Evolutionary conservation across 139 green algal genomes (phyloP), one percentile per base, ranked within the genome.

Genomic region (Parachlorella kessleri): DNA sequence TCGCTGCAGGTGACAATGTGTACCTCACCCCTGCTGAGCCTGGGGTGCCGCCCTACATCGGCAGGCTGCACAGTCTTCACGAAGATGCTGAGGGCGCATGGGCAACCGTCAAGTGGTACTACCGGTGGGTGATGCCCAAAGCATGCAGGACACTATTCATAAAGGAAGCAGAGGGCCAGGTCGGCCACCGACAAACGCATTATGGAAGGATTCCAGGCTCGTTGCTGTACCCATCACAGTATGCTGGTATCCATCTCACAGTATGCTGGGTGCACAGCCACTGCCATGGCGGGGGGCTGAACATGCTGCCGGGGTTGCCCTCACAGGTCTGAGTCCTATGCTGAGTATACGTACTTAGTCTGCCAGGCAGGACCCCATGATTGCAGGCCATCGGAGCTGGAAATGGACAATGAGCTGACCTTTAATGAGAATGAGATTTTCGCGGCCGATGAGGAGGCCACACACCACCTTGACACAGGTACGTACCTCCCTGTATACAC

Each of bases 381-480:
- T 6, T 41, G 65, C 75, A 81, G 76, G 76, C 68, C 76, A 21
- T 30, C 55, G 2, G 81, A 86, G 71, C 28, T 86, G 36, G 55
- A 86, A 3, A 35, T 83, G 10, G 41, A 40, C 7, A 32, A 59
- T 10, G 28, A 41, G 1, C 38, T 83, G 33, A 36, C 42, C 14
- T 30, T 79, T 9, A 48, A 69, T 18, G 55, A 80, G 5, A 40
- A 67, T 21, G 81, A 86, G 72, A 26, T 86, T 3, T 80, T 86
- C 36, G 63, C 10, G 14, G 37, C 77, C 4, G 81, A 86, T 40
- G 76, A 86, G 14, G 68, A 39, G 28, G 81, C 75, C 1, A n/a
- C n/a, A 1, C 48, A 77, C 76, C 76, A 71, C 33, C 59, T 86
- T 30, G 64, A 72, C 9, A 77, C 70, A 73, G 75, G 75, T 38